A percentile compares a stretch with the other conserved stretches of the same genome.
Conservation (phyloP, 148 eudicot genomes). For the Polygonum aviculare region DNA sequence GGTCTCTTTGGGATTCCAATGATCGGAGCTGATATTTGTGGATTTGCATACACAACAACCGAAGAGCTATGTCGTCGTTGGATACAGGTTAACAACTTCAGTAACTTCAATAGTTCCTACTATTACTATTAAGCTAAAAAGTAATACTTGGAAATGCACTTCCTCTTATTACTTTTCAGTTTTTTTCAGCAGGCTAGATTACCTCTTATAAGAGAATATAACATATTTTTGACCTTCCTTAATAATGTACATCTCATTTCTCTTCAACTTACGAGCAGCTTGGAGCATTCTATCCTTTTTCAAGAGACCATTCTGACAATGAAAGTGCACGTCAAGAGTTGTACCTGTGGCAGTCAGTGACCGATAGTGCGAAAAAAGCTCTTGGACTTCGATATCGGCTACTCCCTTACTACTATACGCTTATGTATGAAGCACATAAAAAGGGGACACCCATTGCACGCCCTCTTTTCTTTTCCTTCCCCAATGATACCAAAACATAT, state of each 20-base stretch:
- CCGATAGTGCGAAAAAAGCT: constrained; percentile 56
- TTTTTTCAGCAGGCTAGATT: too few relatives aligned
- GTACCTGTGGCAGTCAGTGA: constrained; percentile 73
- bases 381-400: constrained; percentile 69
- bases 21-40: constrained; percentile 96
- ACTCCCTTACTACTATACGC: constrained; percentile 63
- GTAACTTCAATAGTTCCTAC: not conserved
- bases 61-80: constrained; percentile 83
- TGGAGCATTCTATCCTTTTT: constrained; percentile 87
- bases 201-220: too few relatives aligned
- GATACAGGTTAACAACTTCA: constrained; percentile 49
- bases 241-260: too few relatives aligned
- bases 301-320: constrained; percentile 60
- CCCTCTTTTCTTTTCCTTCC: constrained; percentile 80
- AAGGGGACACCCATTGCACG: constrained; percentile 61
- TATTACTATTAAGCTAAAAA: too few relatives aligned
- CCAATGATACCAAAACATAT: constrained; percentile 43
- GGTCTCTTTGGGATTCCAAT: constrained; percentile 85
- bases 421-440: constrained; percentile 59
- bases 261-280: constrained; percentile 27
- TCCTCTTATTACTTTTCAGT: too few relatives aligned
- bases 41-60: constrained; percentile 52
- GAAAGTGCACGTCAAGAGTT: constrained; percentile 48
- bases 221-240: too few relatives aligned
- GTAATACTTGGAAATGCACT: too few relatives aligned